Percentiles rank a stretch among this genome's conserved stretches.
phyloP scores from a whole-genome alignment of 78 protist species.

The Bodo saltans region DNA sequence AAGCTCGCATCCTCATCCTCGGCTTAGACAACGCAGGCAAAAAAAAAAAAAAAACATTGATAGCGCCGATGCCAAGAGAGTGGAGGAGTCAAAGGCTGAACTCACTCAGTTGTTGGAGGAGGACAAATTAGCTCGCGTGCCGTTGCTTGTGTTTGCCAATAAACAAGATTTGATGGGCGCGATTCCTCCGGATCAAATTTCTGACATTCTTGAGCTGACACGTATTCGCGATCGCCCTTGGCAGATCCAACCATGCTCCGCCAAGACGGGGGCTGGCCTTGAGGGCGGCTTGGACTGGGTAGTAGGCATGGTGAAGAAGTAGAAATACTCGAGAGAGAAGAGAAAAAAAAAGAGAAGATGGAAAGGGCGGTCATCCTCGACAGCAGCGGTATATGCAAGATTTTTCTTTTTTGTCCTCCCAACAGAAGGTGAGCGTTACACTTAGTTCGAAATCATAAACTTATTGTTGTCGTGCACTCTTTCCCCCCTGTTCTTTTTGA shows the following conservation, averaged over 20 bases:
- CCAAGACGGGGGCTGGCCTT: slow-evolving; percentile 39
- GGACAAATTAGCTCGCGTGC: slow-evolving; percentile 49
- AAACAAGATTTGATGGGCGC: slow-evolving; percentile 75
- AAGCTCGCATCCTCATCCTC: slow-evolving; percentile 66
- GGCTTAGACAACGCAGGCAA: slow-evolving; percentile 87
- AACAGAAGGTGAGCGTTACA: too few relatives aligned
- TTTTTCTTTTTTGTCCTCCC: too few relatives aligned
- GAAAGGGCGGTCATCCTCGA: too few relatives aligned
- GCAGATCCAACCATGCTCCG: slow-evolving; percentile 38
- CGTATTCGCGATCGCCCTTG: slow-evolving; percentile 40
- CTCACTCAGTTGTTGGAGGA: slow-evolving; percentile 67
- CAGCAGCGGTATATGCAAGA: too few relatives aligned
- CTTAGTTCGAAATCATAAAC: too few relatives aligned
- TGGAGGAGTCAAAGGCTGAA: slow-evolving; percentile 73
- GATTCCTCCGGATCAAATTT: slow-evolving; percentile 26
- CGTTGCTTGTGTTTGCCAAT: slow-evolving; percentile 66
- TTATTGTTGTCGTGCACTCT: too few relatives aligned
- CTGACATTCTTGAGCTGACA: slow-evolving; percentile 33
- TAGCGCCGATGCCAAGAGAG: slow-evolving; percentile 71
- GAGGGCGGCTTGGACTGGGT: slow-evolving; percentile 37
- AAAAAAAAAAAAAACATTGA: slow-evolving; percentile 84
- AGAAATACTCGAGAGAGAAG: too few relatives aligned
- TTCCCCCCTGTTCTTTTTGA: too few relatives aligned
- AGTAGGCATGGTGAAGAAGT: slow-evolving; percentile 39
- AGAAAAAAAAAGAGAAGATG: too few relatives aligned